These are phyloP conservation scores for Cercophora scortea DNA, from an alignment of 495 filamentous ascomycete genomes.

Conservation along the genomic window DNA sequence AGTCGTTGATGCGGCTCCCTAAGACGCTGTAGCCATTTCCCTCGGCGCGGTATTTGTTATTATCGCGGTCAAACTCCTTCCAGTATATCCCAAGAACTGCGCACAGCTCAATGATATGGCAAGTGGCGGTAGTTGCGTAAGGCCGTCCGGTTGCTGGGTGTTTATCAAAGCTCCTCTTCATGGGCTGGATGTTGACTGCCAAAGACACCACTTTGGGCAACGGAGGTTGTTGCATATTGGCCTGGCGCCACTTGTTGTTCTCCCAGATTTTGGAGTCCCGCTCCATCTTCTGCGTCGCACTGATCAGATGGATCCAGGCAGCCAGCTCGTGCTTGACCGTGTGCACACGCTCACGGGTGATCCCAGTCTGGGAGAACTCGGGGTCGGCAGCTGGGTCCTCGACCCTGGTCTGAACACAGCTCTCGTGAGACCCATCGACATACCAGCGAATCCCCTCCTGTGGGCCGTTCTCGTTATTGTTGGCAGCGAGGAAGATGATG, in stretches of 20 bases:
- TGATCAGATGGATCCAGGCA: constrained; percentile 26
- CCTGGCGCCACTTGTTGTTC: constrained; percentile 3
- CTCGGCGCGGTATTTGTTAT: constrained; percentile 32
- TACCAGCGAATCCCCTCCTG: constrained; percentile 18
- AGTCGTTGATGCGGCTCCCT: constrained; percentile 23
- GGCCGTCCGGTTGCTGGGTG: constrained; percentile 34
- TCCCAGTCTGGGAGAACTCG: constrained; percentile 2
- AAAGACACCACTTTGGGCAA: constrained; percentile 14
- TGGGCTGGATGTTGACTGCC: constrained; percentile 29
- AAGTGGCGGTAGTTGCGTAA: constrained; percentile 34
- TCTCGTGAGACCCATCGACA: constrained; percentile 24
- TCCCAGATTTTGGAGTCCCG: constrained; percentile 27
- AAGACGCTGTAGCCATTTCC: constrained; percentile 36
- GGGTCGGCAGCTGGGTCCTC: constrained; percentile 6
- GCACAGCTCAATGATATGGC: constrained; percentile 33
- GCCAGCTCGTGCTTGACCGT: constrained; percentile 33
- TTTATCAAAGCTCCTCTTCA: constrained; percentile 35
- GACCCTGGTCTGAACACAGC: constrained; percentile 24
- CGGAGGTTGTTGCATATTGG: constrained; percentile 5
- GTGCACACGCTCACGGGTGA: constrained; percentile 15
- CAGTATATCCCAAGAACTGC: constrained; percentile 35
- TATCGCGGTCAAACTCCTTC: constrained; percentile 28
- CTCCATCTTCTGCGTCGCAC: constrained; percentile 29
- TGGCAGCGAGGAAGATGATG: constrained; percentile 30
- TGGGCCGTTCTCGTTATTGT: constrained; percentile 27